Percentiles rank a stretch among this genome's conserved stretches.
These are phyloP conservation scores for Emericellopsis cladophorae DNA, from an alignment of 2,329 filamentous ascomycete genomes.

Conservation along the genomic window DNA sequence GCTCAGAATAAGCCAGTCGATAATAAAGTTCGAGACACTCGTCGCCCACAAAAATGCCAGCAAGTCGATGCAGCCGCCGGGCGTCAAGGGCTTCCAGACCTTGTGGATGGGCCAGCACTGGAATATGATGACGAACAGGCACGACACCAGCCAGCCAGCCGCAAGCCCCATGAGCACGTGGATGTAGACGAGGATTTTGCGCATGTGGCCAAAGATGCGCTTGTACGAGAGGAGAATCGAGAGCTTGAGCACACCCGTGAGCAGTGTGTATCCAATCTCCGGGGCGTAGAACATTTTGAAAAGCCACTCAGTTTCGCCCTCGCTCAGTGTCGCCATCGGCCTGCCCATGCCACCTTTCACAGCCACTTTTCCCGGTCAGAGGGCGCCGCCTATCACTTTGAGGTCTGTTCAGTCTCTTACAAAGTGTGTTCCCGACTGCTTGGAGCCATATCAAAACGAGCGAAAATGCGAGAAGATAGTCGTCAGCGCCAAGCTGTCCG, in stretches of 20 bases:
- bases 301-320: no score
- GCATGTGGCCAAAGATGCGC: constrained; percentile 1
- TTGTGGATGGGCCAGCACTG: constrained; percentile 6
- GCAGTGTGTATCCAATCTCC: no score
- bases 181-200: neutral
- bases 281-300: no score
- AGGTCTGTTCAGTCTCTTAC: no score
- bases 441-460: no score
- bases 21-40: neutral
- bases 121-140: constrained; percentile 6
- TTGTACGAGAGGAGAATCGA: neutral
- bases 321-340: no score
- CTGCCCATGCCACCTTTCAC: no score
- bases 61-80: constrained; percentile 15
- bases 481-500: no score
- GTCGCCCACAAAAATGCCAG: neutral
- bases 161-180: neutral
- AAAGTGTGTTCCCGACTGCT: no score
- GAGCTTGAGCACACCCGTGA: neutral
- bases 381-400: no score
- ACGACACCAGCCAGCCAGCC: constrained; percentile 1
- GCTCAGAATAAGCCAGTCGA: constrained; percentile 1
- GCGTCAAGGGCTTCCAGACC: constrained; percentile 5
- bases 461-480: no score
- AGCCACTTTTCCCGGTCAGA: no score